Evolutionary conservation across 306 rosid genomes (phyloP), one percentile per base, ranked within the genome.

Genomic region (Dryas octopetala): DNA sequence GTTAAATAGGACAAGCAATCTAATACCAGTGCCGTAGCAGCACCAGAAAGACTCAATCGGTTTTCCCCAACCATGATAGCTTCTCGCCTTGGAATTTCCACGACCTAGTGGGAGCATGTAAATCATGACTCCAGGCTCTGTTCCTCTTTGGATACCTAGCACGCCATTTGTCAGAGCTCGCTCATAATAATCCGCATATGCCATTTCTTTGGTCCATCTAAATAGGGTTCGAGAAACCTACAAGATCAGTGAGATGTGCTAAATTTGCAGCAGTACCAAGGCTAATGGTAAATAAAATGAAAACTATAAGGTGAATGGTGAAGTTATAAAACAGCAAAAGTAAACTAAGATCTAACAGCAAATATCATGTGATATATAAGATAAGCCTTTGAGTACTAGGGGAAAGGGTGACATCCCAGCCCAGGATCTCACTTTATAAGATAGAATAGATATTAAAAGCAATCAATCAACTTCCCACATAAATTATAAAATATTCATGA

Each of bases 111-210:
- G 98, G 19, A 95, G 93, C 93, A 95, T 86, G 83, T 95, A 95
- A 75, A 95, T 83, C 98, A 95, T 95, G 54, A 90, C 90, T 69
- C 98, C 98, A 44, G 98, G 96, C 28, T 91, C 87, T 26, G 91
- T 91, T 85, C 98, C 97, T 85, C 97, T 90, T 83, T 95, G 98
- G 75, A 90, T 89, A 79, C 93, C 11, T 9, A 95, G 86, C 32
- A 95, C 91, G 6, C 97, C 98, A 67, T 95, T 95, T 49, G 97
- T 95, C 45, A 91, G 84, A 72, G 97, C 95, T 14, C 96, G 87
- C 82, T 95, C 98, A 11, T 95, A 95, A 80, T 88, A 95, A 75
- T 95, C 98, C 3, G 96, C 96, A 57, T 95, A 95, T 44, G 89
- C 76, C 6, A 82, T 79, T 82, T 86, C 98, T 82, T 88, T 95